Conservation (phyloP, 2,329 filamentous ascomycete species). For the Alternaria longipes region DNA sequence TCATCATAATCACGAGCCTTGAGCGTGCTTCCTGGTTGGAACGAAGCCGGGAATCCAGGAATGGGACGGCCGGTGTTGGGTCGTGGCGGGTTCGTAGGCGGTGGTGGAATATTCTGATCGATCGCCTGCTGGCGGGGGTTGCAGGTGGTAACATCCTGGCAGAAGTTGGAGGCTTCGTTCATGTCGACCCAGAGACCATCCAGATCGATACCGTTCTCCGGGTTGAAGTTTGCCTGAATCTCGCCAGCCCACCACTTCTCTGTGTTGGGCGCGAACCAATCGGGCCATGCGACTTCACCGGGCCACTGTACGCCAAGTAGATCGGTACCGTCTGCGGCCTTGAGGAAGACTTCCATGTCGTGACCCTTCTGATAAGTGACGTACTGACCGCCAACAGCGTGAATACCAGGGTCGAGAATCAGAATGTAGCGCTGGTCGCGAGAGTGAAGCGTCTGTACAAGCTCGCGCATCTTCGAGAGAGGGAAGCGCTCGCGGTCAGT, state of each 20-base stretch:
- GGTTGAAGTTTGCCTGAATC: constrained; percentile 71
- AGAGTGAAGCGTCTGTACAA: constrained; percentile 72
- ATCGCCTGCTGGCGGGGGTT: constrained; percentile 50
- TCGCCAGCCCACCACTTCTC: constrained; percentile 75
- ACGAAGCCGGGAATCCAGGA: constrained; percentile 73
- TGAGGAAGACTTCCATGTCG: constrained; percentile 64
- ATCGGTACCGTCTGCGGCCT: constrained; percentile 63
- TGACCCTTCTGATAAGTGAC: constrained; percentile 68
- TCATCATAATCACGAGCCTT: constrained; percentile 10
- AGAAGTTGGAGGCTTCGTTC: constrained; percentile 54
- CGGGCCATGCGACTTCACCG: constrained; percentile 75
- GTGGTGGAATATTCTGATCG: constrained; percentile 64
- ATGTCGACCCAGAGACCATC: constrained; percentile 72
- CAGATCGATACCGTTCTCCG: constrained; percentile 73
- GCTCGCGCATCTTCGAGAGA: constrained; percentile 67
- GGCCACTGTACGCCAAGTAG: constrained; percentile 78
- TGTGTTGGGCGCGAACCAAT: constrained; percentile 76
- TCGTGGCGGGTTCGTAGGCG: constrained; percentile 63
- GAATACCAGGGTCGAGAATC: constrained; percentile 74
- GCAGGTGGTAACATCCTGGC: constrained; percentile 56
- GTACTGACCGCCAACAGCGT: constrained; percentile 62
- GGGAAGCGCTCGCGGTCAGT: constrained; percentile 72
- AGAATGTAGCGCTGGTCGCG: constrained; percentile 76
- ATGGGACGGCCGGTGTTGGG: constrained; percentile 68
- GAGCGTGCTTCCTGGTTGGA: constrained; percentile 64